These are phyloP conservation scores for Hsuehochloa calcarea DNA, from an alignment of 176 grass and related monocot genomes.

Conservation along the genomic window DNA sequence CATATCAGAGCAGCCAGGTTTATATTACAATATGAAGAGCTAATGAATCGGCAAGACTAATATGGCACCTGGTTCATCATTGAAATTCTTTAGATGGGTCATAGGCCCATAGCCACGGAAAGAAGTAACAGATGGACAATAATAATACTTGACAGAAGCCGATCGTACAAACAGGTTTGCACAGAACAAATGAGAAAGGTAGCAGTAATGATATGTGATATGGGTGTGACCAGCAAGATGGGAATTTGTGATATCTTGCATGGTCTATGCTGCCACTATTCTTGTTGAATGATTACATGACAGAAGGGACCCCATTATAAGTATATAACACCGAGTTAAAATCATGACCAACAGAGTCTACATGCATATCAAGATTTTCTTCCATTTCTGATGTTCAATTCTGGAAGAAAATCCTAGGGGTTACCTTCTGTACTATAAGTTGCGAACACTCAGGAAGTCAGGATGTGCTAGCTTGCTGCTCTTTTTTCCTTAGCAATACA, in stretches of 20 bases:
- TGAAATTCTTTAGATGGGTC: not conserved
- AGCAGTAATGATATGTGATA: not conserved
- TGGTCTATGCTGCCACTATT: not conserved
- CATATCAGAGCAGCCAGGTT: not conserved
- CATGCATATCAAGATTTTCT: not conserved
- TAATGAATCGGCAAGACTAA: not conserved
- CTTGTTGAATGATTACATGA: not conserved
- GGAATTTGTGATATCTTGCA: not conserved
- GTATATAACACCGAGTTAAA: not conserved
- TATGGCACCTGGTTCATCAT: not conserved
- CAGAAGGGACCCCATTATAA: not conserved
- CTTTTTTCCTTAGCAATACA: not conserved
- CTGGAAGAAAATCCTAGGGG: not conserved
- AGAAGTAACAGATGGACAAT: not conserved
- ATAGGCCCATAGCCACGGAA: not conserved
- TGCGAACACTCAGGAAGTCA: not conserved
- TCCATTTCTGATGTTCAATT: not conserved
- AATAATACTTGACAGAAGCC: not conserved
- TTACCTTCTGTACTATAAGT: not conserved
- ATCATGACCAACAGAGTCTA: not conserved
- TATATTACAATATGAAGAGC: not conserved
- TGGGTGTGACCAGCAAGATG: not conserved
- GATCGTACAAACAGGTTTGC: not conserved
- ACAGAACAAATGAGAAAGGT: not conserved
- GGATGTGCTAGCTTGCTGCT: not conserved